A percentile compares a stretch with the other conserved stretches of the same genome.
Evolutionary conservation across 805 yeast species (phyloP).

Genomic region (Wickerhamiella shivajii): DNA sequence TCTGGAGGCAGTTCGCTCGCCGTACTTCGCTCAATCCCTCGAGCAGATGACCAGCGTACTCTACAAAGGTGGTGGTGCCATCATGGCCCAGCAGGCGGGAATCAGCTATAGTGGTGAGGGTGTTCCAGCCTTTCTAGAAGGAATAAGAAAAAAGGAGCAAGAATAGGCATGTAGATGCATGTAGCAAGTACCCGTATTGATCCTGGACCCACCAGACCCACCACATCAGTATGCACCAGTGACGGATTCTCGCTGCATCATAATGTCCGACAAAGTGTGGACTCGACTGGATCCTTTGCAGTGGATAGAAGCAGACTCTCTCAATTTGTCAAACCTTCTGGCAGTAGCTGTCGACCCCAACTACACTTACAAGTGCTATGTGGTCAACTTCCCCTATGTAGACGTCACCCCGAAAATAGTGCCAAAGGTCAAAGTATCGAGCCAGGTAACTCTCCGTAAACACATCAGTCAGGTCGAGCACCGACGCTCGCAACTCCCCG

Average conservation of each 20-base stretch:
- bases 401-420: not conserved
- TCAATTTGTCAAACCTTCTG: not conserved
- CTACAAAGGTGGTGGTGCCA: slow-evolving; percentile 27
- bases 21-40: slow-evolving; percentile 34
- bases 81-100: slow-evolving; percentile 29
- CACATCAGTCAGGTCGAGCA: too few relatives aligned
- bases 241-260: too few relatives aligned
- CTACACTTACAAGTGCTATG: not conserved
- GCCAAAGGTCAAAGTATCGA: too few relatives aligned
- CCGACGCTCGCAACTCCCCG: too few relatives aligned
- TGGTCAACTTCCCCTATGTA: slow-evolving; percentile 1
- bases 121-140: slow-evolving; percentile 34
- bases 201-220: too few relatives aligned
- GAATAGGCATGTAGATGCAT: too few relatives aligned
- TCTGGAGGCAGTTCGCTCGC: slow-evolving; percentile 32
- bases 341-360: not conserved
- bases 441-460: too few relatives aligned
- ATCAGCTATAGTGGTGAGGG: slow-evolving; percentile 43
- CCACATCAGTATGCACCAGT: too few relatives aligned
- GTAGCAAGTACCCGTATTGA: too few relatives aligned
- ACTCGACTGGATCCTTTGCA: slow-evolving; percentile 17
- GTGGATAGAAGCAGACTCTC: not conserved
- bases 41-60: slow-evolving; percentile 32
- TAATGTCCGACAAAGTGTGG: too few relatives aligned
- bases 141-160: too few relatives aligned